Percentiles rank a stretch among this genome's conserved stretches.
phyloP scores from a whole-genome alignment of 805 yeast genomes.

The Candida boidinii region DNA sequence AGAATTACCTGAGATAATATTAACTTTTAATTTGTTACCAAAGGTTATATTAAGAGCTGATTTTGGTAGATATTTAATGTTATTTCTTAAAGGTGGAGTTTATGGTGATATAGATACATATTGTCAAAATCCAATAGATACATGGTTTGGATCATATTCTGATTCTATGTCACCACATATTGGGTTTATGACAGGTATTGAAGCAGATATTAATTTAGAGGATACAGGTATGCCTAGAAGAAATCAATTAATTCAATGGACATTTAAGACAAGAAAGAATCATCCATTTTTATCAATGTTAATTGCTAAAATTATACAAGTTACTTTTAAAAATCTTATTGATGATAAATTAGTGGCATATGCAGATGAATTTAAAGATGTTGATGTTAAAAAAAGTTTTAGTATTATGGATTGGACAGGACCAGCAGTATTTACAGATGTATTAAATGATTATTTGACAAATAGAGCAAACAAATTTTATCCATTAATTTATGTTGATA shows the following conservation, averaged over 20 bases:
- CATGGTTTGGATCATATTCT: slow-evolving; percentile 46
- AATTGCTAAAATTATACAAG: slow-evolving; percentile 43
- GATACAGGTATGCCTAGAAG: slow-evolving; percentile 49
- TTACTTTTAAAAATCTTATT: slow-evolving; percentile 32
- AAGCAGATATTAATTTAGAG: slow-evolving; percentile 42
- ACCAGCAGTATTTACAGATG: slow-evolving; percentile 72
- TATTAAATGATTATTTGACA: slow-evolving; percentile 57
- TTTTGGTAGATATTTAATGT: slow-evolving; percentile 46
- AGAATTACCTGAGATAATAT: slow-evolving; percentile 42
- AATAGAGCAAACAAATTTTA: slow-evolving; percentile 19
- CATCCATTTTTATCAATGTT: slow-evolving; percentile 51
- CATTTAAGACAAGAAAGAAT: slow-evolving; percentile 50
- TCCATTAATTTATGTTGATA: slow-evolving; percentile 26
- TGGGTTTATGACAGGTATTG: slow-evolving; percentile 49
- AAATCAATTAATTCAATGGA: slow-evolving; percentile 56
- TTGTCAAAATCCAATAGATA: slow-evolving; percentile 46
- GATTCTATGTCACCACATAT: slow-evolving; percentile 40
- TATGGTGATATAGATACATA: slow-evolving; percentile 56
- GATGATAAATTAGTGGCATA: slow-evolving; percentile 25
- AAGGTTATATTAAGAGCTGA: slow-evolving; percentile 44
- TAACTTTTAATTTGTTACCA: slow-evolving; percentile 45
- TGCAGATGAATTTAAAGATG: slow-evolving; percentile 27
- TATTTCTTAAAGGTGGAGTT: slow-evolving; percentile 52
- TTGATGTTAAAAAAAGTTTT: slow-evolving; percentile 26
- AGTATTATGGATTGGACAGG: slow-evolving; percentile 74